A percentile compares a stretch with the other conserved stretches of the same genome.
phyloP scores from a whole-genome alignment of 306 rosid genomes.

The Leucaena leucocephala region DNA sequence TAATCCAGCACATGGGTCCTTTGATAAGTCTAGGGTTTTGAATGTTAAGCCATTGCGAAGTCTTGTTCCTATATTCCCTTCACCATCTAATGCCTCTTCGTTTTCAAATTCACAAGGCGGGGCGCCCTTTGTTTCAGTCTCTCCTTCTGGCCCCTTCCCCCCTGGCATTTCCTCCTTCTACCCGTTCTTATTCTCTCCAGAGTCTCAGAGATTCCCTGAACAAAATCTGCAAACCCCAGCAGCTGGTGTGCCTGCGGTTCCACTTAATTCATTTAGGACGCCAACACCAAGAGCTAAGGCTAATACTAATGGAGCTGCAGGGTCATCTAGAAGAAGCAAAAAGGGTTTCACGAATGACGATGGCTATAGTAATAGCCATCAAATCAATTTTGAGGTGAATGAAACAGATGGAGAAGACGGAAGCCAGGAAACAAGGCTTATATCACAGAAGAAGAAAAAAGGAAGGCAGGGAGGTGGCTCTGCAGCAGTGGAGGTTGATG shows the following conservation, averaged over 20 bases:
- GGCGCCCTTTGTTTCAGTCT: conserved; percentile 82
- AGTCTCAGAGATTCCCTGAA: conserved; percentile 60
- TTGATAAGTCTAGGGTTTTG: conserved; percentile 88
- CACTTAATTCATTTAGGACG: conserved; percentile 72
- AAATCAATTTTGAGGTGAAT: conserved; percentile 23
- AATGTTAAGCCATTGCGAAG: conserved; percentile 81
- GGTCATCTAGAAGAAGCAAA: conserved; percentile 41
- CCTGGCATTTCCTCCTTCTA: conserved; percentile 74
- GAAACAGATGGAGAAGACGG: conserved; percentile 48
- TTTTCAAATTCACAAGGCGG: conserved; percentile 69
- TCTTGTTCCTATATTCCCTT: conserved; percentile 80
- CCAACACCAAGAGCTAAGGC: conserved; percentile 49
- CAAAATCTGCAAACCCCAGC: conserved; percentile 50
- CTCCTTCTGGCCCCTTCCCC: conserved; percentile 94
- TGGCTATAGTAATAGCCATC: conserved; percentile 40
- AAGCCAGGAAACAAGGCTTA: conserved; percentile 44
- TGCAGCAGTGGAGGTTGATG: conserved; percentile 45
- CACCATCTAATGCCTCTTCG: conserved; percentile 61
- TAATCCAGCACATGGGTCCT: conserved; percentile 52
- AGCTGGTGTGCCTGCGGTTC: conserved; percentile 60
- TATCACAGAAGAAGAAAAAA: conserved; percentile 45
- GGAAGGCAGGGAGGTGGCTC: conserved; percentile 36
- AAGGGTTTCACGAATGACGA: conserved; percentile 47
- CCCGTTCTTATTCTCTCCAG: conserved; percentile 63
- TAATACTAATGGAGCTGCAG: conserved; percentile 46